Evolutionary conservation across 768 basidiomycete species (phyloP), one percentile per base, ranked within the genome.

Genomic region (Hydnomerulius pinastri): DNA sequence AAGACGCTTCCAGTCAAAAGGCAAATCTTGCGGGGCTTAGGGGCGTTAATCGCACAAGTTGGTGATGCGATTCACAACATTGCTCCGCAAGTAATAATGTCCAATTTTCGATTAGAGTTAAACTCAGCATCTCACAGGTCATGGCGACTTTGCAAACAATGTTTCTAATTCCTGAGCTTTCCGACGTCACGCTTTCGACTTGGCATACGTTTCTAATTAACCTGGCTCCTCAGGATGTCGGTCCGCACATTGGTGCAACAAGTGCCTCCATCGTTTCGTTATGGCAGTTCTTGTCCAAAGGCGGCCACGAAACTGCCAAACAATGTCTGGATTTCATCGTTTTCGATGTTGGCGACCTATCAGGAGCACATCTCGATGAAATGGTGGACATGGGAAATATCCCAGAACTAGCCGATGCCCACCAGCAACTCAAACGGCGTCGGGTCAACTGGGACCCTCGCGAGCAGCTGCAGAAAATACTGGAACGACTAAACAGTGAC

Each of bases 111-210:
- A 27, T 46, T 27, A 3, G 25, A 17, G 30, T 12, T 12, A 29
- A 36, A 52, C 24, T 51, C 57, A 1, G 58, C 57, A 9, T 20
- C 42, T 51, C 21, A 13, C 35, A 99, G 96, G 86, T 98, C 58
- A 93, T 98, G 90, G 93, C 96, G 0, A 93, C 89, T 15, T 79
- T 99, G 32, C 96, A 98, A 71, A 92, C 90, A 6, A 90, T 87
- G 72, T 77, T 97, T n/a, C 68, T 74, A 28, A 77, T 91, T 10
- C 78, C 80, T 0, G 87, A 87, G 52, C 76, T 99, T 6, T 81
- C 90, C 0, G 82, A 88, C 50, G 85, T 84, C 6, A 89, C 92
- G 0, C 73, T 99, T 3, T 73, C 81, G 27, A 88, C 84, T 32
- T 98, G 94, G 93, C 68, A 79, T 47, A 75, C 71, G 21, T 97